Conservation (phyloP, 148 eudicot species). For the Mesembryanthemum crystallinum region DNA sequence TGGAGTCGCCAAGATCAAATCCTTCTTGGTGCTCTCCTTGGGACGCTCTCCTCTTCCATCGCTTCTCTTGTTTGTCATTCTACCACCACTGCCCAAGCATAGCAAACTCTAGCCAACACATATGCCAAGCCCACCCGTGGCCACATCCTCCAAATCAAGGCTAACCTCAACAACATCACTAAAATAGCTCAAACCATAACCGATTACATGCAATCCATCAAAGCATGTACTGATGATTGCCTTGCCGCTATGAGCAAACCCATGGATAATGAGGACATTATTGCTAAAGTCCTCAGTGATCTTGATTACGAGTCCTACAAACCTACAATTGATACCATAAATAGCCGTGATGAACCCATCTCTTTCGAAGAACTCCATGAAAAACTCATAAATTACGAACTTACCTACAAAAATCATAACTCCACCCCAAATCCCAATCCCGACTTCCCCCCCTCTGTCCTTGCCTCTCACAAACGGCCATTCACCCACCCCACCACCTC, state of each 20-base stretch:
- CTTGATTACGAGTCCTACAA: not conserved
- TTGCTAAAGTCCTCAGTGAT: not conserved
- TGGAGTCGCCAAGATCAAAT: constrained; percentile 8
- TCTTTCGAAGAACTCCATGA: not conserved
- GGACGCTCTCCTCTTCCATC: not conserved
- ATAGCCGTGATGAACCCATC: not conserved
- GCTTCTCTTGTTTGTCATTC: not conserved
- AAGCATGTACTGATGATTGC: not conserved
- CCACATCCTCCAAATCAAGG: not conserved
- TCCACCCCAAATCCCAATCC: not conserved
- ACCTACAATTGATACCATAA: not conserved
- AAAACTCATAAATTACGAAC: too few species aligned
- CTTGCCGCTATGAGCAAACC: not conserved
- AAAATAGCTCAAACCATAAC: not conserved
- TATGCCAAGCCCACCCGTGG: not conserved
- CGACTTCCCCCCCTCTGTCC: not conserved
- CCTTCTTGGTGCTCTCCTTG: not conserved
- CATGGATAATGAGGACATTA: not conserved
- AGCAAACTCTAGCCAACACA: not conserved
- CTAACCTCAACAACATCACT: not conserved
- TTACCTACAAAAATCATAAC: not conserved
- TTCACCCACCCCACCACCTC: too few species aligned
- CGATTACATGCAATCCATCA: not conserved
- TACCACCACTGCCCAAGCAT: not conserved
- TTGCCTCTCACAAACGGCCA: not conserved